Evolutionary conservation across 371 early-diverging fungal species (phyloP), one percentile per base, ranked within the genome.

Genomic region (Apophysomyces trapeziformis): DNA sequence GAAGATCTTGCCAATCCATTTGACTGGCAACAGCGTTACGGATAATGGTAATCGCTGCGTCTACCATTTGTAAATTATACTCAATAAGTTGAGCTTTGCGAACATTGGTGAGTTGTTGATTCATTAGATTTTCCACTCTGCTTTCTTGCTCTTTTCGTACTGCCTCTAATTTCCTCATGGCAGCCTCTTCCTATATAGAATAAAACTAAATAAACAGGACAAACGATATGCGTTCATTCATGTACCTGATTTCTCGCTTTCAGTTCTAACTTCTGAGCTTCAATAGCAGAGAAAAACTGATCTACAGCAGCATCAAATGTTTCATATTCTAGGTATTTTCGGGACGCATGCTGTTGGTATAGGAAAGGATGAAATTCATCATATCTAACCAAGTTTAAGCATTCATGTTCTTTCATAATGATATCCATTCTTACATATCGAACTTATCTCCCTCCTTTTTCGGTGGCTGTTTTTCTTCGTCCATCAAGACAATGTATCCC

Each of bases 1-100:
- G 88, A 2, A 99, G 76, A 71, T 98, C 97, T 64, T 83, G 85
- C 99, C 99, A 99, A 77, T 96, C 97, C 92, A 98, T 95, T 7
- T 95, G 96, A 37, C 90, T 86, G 9, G 95, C 96, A 6, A 98
- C 84, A 38, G 94, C 93, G 69, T 89, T 89, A 12, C 95, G 88
- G 61, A 97, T 88, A 44, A 96, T 90, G 47, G 87, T 74, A 54
- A 99, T 89, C 1, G 94, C 90, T 46, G 90, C 90, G 65, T 98
- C 98, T 1, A 96, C 94, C 68, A 89, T 74, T 56, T 90, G 89
- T 46, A 94, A 73, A 70, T 95, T 94, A 35, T 74, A 64, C 68
- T 96, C 95, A 64, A 99, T 95, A 26, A 94, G 72, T 50, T 85
- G 83, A 0, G 98, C 99, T 44, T 87, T 85, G 65, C 85, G 79